Percentiles rank a stretch among this genome's conserved stretches.
Conservation (phyloP, 192 early-diverging fungal species). For the Mortierella claussenii region DNA sequence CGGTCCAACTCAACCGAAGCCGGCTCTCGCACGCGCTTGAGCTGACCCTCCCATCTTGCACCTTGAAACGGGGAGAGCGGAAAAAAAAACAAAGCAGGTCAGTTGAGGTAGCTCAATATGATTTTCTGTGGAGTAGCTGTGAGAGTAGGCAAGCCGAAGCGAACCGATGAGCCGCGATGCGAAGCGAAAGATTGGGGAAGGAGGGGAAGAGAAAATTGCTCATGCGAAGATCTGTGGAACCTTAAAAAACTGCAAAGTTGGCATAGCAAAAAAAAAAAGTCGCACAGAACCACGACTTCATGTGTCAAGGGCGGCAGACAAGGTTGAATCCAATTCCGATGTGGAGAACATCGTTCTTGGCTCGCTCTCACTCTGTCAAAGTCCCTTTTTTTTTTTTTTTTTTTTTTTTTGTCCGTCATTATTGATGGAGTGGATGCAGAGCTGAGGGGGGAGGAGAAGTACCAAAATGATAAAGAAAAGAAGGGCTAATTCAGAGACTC, state of each 20-base stretch:
- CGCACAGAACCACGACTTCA: conserved; percentile 8
- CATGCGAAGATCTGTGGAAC: background rate
- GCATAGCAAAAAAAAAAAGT: too few relatives aligned
- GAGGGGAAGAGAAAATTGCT: background rate
- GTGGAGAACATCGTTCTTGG: background rate
- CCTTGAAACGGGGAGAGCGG: conserved; percentile 4
- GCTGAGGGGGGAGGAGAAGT: conserved; percentile 2
- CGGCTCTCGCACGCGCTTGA: conserved; percentile 53
- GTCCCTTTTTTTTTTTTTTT: background rate
- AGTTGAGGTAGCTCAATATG: too few relatives aligned
- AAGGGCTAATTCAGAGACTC: background rate
- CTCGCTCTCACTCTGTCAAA: background rate
- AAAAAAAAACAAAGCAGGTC: background rate
- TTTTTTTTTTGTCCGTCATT: too few relatives aligned
- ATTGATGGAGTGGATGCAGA: too few relatives aligned
- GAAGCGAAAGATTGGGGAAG: background rate
- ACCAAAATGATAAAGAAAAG: background rate
- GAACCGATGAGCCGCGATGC: conserved; percentile 14
- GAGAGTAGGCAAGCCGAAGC: conserved; percentile 16
- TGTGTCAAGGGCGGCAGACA: conserved; percentile 22
- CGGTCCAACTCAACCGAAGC: conserved; percentile 54
- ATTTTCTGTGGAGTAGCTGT: too few relatives aligned
- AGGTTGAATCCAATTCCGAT: conserved; percentile 23
- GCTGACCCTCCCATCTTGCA: conserved; percentile 48
- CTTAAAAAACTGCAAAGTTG: conserved; percentile 19